These are phyloP conservation scores for Podaxis rugospora DNA, from an alignment of 768 basidiomycete species.

Conservation along the genomic window DNA sequence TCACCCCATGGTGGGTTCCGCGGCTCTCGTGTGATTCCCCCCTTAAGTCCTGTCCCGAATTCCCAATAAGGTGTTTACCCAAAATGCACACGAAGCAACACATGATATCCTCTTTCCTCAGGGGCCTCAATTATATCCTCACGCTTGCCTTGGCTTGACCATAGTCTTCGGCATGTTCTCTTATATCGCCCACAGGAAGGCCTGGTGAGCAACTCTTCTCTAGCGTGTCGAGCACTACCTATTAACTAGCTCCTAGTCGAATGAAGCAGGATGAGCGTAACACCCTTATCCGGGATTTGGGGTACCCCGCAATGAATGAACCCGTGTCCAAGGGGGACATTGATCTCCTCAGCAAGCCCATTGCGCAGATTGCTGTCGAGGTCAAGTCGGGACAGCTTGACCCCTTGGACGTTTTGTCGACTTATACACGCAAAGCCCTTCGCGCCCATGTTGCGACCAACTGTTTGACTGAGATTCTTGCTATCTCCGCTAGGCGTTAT, in stretches of 20 bases:
- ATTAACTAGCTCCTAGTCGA: conserved; percentile 16
- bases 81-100: no score
- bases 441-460: conserved; percentile 49
- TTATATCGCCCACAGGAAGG: conserved; percentile 29
- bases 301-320: conserved; percentile 20
- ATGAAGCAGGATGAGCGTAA: conserved; percentile 33
- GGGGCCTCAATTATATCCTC: not conserved
- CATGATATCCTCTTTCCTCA: not conserved
- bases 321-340: conserved; percentile 24
- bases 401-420: conserved; percentile 32
- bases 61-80: not conserved
- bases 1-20: not conserved
- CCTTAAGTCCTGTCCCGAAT: not conserved
- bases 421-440: conserved; percentile 46
- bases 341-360: conserved; percentile 24
- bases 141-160: not conserved
- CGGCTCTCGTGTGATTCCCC: not conserved
- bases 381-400: conserved; percentile 27
- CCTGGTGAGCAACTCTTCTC: conserved; percentile 25
- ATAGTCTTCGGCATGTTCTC: conserved; percentile 21
- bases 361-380: conserved; percentile 24
- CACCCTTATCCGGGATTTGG: conserved; percentile 23
- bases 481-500: conserved; percentile 32
- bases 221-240: not conserved
- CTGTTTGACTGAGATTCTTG: conserved; percentile 59